A percentile compares a stretch with the other conserved stretches of the same genome.
phyloP scores from a whole-genome alignment of 495 filamentous ascomycete genomes.

The Penicillium psychrofluorescens region DNA sequence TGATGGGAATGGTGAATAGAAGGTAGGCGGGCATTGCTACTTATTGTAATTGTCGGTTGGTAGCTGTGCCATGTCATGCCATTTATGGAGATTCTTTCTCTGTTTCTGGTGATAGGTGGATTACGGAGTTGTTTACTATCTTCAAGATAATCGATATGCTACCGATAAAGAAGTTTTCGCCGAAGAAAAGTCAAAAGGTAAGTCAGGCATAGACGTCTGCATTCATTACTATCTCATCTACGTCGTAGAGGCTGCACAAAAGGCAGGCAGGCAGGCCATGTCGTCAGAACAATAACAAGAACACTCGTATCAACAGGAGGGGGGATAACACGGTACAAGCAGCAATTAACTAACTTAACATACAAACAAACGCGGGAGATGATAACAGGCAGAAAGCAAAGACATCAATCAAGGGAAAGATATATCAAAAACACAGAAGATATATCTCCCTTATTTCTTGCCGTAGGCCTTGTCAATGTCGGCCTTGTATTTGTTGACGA shows the following conservation, averaged over 20 bases:
- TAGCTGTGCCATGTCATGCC: too few species aligned
- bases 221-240: conserved; percentile 17
- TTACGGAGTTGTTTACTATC: too few species aligned
- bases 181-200: too few species aligned
- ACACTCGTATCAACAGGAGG: conserved; percentile 5
- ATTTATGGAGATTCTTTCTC: too few species aligned
- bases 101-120: too few species aligned
- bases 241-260: conserved; percentile 5
- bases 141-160: too few species aligned
- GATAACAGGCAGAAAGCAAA: conserved; percentile 1
- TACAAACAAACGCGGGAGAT: conserved; percentile 1
- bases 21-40: not conserved
- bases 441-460: conserved; percentile 28
- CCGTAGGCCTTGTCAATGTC: conserved; percentile 44
- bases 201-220: conserved; percentile 7
- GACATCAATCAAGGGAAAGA: not conserved
- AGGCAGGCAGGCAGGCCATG: conserved; percentile 1
- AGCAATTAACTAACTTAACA: conserved; percentile 2
- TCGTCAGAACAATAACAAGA: conserved; percentile 1
- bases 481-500: conserved; percentile 35
- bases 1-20: not conserved
- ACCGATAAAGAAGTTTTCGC: too few species aligned
- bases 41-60: too few species aligned
- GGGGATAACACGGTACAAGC: conserved; percentile 8
- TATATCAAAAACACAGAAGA: not conserved